Evolutionary conservation across 371 early-diverging fungal genomes (phyloP).

Genomic region (Mucor velutinosus): DNA sequence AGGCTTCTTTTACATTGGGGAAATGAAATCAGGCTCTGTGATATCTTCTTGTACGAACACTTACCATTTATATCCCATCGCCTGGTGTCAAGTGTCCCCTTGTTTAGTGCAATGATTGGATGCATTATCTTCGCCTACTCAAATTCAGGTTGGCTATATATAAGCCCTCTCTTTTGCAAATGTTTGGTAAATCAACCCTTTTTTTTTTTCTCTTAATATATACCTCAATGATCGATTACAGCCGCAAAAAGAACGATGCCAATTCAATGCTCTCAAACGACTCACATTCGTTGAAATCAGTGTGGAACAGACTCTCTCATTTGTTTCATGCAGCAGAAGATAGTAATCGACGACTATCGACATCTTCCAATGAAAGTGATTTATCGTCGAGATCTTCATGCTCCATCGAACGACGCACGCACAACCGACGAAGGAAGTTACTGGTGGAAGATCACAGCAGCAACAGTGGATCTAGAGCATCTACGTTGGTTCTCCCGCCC

Average conservation of each 20-base stretch:
- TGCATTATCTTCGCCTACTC: neutral
- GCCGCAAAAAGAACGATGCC: neutral
- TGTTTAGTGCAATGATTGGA: neutral
- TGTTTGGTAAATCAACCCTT: neutral
- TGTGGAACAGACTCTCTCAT: conserved; percentile 13
- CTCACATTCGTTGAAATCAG: conserved; percentile 8
- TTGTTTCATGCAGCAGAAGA: conserved; percentile 6
- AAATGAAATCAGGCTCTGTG: neutral
- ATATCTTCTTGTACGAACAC: neutral
- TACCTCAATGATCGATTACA: neutral
- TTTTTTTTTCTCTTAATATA: neutral
- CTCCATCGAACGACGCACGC: neutral
- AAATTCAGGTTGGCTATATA: neutral
- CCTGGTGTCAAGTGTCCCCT: conserved; percentile 18
- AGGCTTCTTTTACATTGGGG: neutral
- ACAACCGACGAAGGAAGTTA: neutral
- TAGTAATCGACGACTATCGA: conserved; percentile 5
- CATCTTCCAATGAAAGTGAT: conserved; percentile 6
- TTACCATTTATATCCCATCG: neutral
- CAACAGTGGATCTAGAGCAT: neutral
- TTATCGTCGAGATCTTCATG: neutral
- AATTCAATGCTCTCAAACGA: neutral
- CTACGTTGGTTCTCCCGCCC: conserved; percentile 31
- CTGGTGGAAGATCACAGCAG: neutral
- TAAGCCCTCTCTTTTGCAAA: neutral